Base-by-base conservation (phyloP, 2,329 filamentous ascomycete genomes). In the Penicillium frequentans region DNA sequence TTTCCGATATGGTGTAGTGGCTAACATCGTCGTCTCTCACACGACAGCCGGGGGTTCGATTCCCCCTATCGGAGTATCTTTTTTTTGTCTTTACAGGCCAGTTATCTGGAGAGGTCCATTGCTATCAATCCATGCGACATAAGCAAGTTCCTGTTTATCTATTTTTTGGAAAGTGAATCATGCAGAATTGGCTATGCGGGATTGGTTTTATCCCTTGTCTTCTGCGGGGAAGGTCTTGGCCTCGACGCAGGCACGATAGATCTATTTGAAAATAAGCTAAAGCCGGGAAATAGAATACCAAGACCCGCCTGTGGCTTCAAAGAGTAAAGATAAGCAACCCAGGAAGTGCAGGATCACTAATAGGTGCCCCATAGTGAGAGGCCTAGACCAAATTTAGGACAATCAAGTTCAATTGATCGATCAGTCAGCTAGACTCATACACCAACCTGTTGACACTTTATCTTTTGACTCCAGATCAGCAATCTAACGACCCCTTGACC, bases 1-100 rank as follows among this genome's bases (percentile, higher is more conserved):
- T 65, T 64, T 77, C n/a, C n/a, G 35, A 39, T 39, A 33, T 33
- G 31, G 68, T 62, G 64, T 66, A 68, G 64, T 67, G 64, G 64
- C 63, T 66, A 67, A 66, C 65, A 68, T 68, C 64, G 64, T 52
- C 61, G 64, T 65, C 64, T 68, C 64, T 67, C 66, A 68, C 66
- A 65, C 66, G 61, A 52, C 64, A 68, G 64, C 63, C 65, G 62
- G 66, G 64, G 64, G 63, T 68, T 67, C 63, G 66, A 68, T 68
- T 68, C 63, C 65, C 64, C 65, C 61, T 64, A 64, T 68, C 63
- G 63, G 64, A 68, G 63, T 52, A 45, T 33, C 31, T 16, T 33
- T 33, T 33, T 33, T 14, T 33, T 31, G 6, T 24, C 24, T 24
- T 24, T 24, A 24, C 7, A 24, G 24, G 24, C 24, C 7, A 7